Percentiles rank a stretch among this genome's conserved stretches.
These are phyloP conservation scores for Wickerhamiella bombiphila DNA, from an alignment of 805 yeast genomes.

Conservation along the genomic window DNA sequence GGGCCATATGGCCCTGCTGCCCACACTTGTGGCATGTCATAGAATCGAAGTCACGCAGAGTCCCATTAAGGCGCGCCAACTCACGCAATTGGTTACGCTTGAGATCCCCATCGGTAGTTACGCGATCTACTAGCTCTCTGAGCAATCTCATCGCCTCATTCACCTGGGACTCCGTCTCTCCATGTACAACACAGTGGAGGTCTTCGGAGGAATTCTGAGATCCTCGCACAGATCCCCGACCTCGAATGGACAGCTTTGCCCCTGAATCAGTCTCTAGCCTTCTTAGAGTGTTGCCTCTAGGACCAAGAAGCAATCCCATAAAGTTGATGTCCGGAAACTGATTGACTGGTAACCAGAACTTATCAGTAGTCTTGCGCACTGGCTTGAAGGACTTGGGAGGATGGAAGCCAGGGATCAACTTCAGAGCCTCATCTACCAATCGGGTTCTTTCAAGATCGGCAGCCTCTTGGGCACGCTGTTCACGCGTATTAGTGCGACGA, in stretches of 20 bases:
- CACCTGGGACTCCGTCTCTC: conserved; percentile 66
- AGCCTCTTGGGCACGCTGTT: conserved; percentile 41
- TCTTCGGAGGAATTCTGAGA: conserved; percentile 52
- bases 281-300: conserved; percentile 83
- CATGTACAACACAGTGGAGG: conserved; percentile 73
- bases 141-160: conserved; percentile 61
- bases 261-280: conserved; percentile 73
- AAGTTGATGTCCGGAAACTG: conserved; percentile 88
- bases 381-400: conserved; percentile 69
- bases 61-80: conserved; percentile 87
- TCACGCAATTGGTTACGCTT: conserved; percentile 85
- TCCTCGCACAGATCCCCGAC: conserved; percentile 90
- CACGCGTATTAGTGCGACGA: conserved; percentile 73
- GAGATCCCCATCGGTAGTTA: conserved; percentile 72
- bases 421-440: conserved; percentile 60
- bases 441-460: conserved; percentile 69
- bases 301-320: conserved; percentile 82
- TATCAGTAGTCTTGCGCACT: conserved; percentile 62
- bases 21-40: conserved; percentile 72
- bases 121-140: conserved; percentile 62
- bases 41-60: conserved; percentile 63
- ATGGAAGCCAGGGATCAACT: conserved; percentile 55
- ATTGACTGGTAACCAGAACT: conserved; percentile 67
- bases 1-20: conserved; percentile 67
- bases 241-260: conserved; percentile 81